phyloP scores from a whole-genome alignment of 805 yeast species.

The Wickerhamiella qilinensis region DNA sequence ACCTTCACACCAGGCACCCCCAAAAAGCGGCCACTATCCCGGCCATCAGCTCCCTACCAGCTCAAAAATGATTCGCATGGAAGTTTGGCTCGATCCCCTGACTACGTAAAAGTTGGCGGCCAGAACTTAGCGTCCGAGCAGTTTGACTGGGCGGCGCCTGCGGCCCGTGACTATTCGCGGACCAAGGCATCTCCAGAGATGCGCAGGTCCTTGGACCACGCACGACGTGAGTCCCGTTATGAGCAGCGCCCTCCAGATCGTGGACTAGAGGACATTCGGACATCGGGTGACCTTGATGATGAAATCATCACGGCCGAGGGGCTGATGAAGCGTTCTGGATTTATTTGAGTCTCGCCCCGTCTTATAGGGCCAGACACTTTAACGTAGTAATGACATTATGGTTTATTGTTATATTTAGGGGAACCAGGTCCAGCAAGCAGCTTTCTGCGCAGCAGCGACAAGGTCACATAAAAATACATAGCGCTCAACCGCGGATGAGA shows the following conservation, averaged over 20 bases:
- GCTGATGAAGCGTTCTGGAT: conserved; percentile 11
- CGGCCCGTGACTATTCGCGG: conserved; percentile 5
- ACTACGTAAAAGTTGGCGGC: conserved; percentile 13
- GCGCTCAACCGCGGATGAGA: too few relatives aligned
- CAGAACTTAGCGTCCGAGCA: conserved; percentile 9
- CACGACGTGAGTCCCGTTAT: conserved; percentile 13
- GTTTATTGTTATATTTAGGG: background rate
- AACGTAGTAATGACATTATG: background rate
- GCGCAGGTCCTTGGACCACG: conserved; percentile 17
- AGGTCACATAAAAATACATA: too few relatives aligned
- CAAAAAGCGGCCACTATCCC: conserved; percentile 3
- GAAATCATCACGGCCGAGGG: conserved; percentile 23
- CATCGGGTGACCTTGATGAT: conserved; percentile 14
- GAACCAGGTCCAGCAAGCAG: too few relatives aligned
- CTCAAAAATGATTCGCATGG: conserved; percentile 11
- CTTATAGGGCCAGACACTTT: too few relatives aligned
- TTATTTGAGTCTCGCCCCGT: background rate
- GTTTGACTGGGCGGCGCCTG: background rate
- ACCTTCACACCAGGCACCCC: conserved; percentile 3
- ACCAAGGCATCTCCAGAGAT: conserved; percentile 7
- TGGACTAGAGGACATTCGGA: conserved; percentile 10
- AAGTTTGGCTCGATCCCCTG: conserved; percentile 13
- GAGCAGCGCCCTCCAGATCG: conserved; percentile 13
- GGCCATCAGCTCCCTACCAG: conserved; percentile 11
- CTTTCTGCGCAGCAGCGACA: too few relatives aligned